These are phyloP conservation scores for Pichia occidentalis DNA, from an alignment of 805 yeast genomes.

Conservation along the genomic window DNA sequence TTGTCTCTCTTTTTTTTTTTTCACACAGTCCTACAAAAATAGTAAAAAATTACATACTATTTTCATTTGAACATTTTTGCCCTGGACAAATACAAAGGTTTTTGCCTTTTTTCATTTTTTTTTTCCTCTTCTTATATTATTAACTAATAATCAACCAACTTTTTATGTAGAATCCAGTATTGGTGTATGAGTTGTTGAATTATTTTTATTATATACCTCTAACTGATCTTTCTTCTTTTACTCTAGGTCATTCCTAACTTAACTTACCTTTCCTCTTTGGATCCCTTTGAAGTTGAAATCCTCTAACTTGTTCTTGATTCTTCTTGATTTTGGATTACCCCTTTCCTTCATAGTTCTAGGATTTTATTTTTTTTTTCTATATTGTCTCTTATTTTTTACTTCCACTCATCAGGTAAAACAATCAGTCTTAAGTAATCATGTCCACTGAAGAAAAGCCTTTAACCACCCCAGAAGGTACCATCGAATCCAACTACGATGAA, in stretches of 20 bases:
- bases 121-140: too few relatives aligned
- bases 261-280: background rate
- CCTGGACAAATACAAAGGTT: background rate
- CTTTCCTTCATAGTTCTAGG: background rate
- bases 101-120: background rate
- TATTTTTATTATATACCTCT: too few relatives aligned
- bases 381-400: background rate
- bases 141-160: too few relatives aligned
- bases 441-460: slow-evolving; percentile 41
- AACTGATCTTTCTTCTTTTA: too few relatives aligned
- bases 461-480: slow-evolving; percentile 40
- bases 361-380: slow-evolving; percentile 1
- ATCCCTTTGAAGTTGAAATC: background rate
- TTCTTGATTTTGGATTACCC: background rate
- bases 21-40: too few relatives aligned
- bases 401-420: background rate
- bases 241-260: too few relatives aligned
- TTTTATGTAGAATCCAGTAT: too few relatives aligned
- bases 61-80: background rate
- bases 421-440: slow-evolving; percentile 29
- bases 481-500: slow-evolving; percentile 95
- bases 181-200: too few relatives aligned
- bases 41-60: too few relatives aligned
- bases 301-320: background rate
- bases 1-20: too few relatives aligned